Conservation (phyloP, 2,329 filamentous ascomycete genomes). For the Fonsecaea pedrosoi region DNA sequence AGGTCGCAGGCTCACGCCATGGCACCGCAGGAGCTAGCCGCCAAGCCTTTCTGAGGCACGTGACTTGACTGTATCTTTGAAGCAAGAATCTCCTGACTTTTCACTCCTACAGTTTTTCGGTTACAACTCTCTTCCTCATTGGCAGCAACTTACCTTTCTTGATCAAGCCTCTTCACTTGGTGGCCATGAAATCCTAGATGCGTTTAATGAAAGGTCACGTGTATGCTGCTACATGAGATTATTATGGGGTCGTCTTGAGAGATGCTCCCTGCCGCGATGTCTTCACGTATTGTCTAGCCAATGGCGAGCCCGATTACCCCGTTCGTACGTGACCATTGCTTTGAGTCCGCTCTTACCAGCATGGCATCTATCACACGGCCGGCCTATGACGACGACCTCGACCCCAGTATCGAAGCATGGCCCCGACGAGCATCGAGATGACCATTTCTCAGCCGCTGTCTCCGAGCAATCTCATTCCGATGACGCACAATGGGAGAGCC, state of each 20-base stretch:
- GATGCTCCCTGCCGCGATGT: conserved; percentile 22
- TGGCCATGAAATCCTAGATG: background rate
- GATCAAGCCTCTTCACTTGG: conserved; percentile 2
- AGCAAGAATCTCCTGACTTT: conserved; percentile 30
- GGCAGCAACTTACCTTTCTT: background rate
- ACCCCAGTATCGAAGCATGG: background rate
- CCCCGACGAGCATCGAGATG: background rate
- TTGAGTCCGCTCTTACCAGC: background rate
- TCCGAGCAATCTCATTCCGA: background rate
- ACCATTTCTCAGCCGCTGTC: conserved; percentile 9
- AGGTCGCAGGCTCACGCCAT: conserved; percentile 13
- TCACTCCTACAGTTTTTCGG: background rate
- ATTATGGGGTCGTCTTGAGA: conserved; percentile 27
- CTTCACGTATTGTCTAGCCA: background rate
- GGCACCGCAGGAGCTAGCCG: conserved; percentile 14
- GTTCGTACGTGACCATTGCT: background rate
- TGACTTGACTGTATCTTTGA: conserved; percentile 17
- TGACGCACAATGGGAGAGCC: conserved; percentile 25
- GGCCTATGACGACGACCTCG: conserved; percentile 5
- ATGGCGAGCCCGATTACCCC: background rate
- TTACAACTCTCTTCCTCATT: conserved; percentile 10
- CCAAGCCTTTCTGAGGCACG: conserved; percentile 28
- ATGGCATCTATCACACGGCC: background rate
- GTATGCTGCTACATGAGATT: conserved; percentile 33
- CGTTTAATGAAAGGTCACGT: background rate